Conservation (phyloP, 768 basidiomycete genomes). For the Hygrophorus russula region DNA sequence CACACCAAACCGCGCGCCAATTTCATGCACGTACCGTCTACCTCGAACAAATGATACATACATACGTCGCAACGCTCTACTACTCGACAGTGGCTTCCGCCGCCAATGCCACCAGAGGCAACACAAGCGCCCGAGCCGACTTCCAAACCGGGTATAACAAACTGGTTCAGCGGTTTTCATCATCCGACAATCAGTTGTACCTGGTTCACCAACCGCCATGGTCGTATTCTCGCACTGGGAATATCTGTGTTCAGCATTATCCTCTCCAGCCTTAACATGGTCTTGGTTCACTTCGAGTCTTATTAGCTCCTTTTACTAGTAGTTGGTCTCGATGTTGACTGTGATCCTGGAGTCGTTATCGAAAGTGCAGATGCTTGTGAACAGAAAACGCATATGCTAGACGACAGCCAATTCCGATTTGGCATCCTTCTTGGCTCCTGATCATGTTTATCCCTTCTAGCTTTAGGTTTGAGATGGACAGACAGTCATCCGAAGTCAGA, state of each 20-base stretch:
- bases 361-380: slow-evolving; percentile 30
- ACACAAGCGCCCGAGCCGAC: too few relatives aligned
- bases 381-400: slow-evolving; percentile 22
- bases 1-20: neutral
- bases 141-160: too few relatives aligned
- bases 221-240: too few relatives aligned
- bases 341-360: slow-evolving; percentile 75
- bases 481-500: slow-evolving; percentile 40
- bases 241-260: slow-evolving; percentile 1
- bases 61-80: slow-evolving; percentile 84
- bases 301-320: slow-evolving; percentile 4
- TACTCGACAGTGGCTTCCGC: slow-evolving; percentile 73
- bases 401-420: slow-evolving; percentile 7
- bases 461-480: slow-evolving; percentile 18
- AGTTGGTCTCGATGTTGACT: slow-evolving; percentile 33
- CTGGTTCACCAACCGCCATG: too few relatives aligned
- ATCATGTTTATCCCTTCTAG: slow-evolving; percentile 46
- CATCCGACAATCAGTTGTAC: too few relatives aligned
- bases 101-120: slow-evolving; percentile 87
- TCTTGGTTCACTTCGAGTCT: slow-evolving; percentile 2
- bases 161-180: too few relatives aligned
- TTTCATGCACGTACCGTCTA: slow-evolving; percentile 56
- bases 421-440: slow-evolving; percentile 59
- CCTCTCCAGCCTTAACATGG: neutral
- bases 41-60: slow-evolving; percentile 90